Evolutionary conservation across 169 alveolate genomes (phyloP).

Genomic region (Blepharisma undulans): DNA sequence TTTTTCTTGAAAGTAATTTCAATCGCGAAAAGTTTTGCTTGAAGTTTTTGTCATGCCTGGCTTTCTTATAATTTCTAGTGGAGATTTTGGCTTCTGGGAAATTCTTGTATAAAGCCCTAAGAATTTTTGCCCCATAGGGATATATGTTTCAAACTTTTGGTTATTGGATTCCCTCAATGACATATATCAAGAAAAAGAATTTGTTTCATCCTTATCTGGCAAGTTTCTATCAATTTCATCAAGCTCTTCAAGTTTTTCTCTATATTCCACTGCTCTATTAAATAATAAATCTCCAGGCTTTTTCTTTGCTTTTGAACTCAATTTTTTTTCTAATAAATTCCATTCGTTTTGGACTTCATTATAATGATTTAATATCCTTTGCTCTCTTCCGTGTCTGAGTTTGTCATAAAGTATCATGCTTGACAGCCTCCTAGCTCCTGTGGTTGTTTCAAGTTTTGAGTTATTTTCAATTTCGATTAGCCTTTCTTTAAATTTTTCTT

Average conservation of each 20-base stretch:
- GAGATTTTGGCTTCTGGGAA: neutral
- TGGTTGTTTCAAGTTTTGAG: neutral
- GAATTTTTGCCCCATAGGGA: slow-evolving; percentile 12
- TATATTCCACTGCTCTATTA: neutral
- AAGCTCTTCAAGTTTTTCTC: neutral
- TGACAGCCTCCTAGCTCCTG: neutral
- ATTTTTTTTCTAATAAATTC: neutral
- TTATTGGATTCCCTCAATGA: neutral
- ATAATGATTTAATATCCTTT: neutral
- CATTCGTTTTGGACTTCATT: neutral
- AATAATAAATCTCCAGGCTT: neutral
- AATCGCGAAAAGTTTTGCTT: neutral
- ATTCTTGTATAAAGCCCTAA: slow-evolving; percentile 7
- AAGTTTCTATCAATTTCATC: neutral
- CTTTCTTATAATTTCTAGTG: neutral
- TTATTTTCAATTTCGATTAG: neutral
- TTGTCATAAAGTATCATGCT: neutral
- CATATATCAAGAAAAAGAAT: slow-evolving; percentile 15
- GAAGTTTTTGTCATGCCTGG: neutral
- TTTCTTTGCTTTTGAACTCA: neutral
- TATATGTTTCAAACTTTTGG: neutral
- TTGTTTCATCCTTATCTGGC: neutral
- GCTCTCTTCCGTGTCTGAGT: neutral
- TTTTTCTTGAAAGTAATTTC: neutral
- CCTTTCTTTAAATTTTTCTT: neutral